Percentiles rank a stretch among this genome's conserved stretches.
Evolutionary conservation across 768 basidiomycete species (phyloP).

Genomic region (Leccinum pellstonianum): DNA sequence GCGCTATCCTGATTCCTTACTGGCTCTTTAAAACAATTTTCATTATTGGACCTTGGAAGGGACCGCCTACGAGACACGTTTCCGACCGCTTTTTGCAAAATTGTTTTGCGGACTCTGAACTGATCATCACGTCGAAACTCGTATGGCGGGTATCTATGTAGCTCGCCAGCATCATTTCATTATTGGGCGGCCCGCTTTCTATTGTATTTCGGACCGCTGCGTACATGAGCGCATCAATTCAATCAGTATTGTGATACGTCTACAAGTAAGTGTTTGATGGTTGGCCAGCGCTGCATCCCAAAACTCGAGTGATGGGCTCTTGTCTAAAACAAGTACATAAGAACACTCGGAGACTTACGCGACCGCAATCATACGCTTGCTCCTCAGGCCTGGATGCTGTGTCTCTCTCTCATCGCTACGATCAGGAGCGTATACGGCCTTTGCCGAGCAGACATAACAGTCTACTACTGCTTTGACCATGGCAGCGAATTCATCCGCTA

Average conservation of each 20-base stretch:
- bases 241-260: background rate
- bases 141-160: background rate
- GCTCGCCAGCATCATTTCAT: background rate
- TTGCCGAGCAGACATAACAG: slow-evolving; percentile 8
- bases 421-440: slow-evolving; percentile 2
- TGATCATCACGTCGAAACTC: background rate
- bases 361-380: background rate
- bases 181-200: background rate
- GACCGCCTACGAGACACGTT: background rate
- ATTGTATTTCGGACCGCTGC: background rate
- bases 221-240: background rate
- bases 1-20: too few species aligned
- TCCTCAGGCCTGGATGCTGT: background rate
- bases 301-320: background rate
- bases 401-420: background rate
- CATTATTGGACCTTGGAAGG: too few species aligned
- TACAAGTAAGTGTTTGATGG: background rate
- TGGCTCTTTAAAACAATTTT: too few species aligned
- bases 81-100: background rate
- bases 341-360: background rate
- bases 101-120: background rate
- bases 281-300: background rate
- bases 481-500: background rate
- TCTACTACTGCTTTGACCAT: background rate
- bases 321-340: background rate